phyloP scores from a whole-genome alignment of 352 stramenopile species.

The Phytophthora tubulina region DNA sequence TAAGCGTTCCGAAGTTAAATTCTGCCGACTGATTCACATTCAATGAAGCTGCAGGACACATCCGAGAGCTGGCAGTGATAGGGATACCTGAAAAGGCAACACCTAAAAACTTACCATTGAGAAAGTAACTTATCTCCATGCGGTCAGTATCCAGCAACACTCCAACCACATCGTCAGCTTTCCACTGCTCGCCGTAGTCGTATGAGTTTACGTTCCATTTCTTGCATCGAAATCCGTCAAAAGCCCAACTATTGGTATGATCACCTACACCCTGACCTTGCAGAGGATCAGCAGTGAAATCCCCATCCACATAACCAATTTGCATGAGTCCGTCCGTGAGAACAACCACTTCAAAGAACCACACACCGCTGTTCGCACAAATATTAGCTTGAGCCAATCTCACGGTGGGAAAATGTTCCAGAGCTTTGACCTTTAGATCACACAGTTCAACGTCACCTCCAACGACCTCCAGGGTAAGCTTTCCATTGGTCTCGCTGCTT shows the following conservation, averaged over 20 bases:
- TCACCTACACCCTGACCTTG: conserved; percentile 94
- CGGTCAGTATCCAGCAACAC: conserved; percentile 88
- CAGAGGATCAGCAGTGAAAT: conserved; percentile 85
- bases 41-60: conserved; percentile 88
- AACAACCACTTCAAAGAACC: conserved; percentile 92
- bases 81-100: conserved; percentile 78
- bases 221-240: conserved; percentile 90
- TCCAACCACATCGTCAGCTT: conserved; percentile 84
- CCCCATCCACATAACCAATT: conserved; percentile 92
- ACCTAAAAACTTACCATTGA: conserved; percentile 93
- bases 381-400: conserved; percentile 59
- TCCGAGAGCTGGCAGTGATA: conserved; percentile 49
- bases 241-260: conserved; percentile 91
- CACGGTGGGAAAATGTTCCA: conserved; percentile 88
- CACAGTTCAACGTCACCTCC: conserved; percentile 77
- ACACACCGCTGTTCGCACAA: conserved; percentile 70
- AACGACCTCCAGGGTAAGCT: conserved; percentile 55
- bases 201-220: conserved; percentile 89
- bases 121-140: conserved; percentile 88
- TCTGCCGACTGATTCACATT: conserved; percentile 83
- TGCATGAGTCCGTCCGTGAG: conserved; percentile 93
- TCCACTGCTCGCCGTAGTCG: conserved; percentile 90
- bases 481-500: conserved; percentile 2
- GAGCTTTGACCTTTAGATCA: conserved; percentile 61
- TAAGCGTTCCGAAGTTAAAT: conserved; percentile 80